Base-by-base conservation (phyloP, 495 filamentous ascomycete genomes). In the Aspergillus homomorphus region DNA sequence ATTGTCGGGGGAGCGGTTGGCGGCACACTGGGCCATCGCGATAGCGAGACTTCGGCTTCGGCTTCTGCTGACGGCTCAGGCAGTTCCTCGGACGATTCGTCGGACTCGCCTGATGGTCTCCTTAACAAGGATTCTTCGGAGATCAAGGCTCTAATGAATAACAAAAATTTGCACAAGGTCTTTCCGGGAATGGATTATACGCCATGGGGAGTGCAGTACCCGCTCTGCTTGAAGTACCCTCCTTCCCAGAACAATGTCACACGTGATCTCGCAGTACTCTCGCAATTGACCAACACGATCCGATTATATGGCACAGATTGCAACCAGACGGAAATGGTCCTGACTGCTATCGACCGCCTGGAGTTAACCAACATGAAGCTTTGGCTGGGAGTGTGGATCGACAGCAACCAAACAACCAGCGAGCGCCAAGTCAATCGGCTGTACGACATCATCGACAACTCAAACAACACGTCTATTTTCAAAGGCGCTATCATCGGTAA, bases 161-260 rank as follows among this genome's bases (percentile, higher is more conserved):
- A 96, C 69, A 60, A 71, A 0, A 72, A 90, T 59, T 79, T 98
- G 15, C 90, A 96, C 74, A 95, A 91, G 69, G 92, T 98, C 12
- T 97, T 98, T 68, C 90, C 91, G 0, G 94, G 92, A n/a, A 88
- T 98, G 61, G 94, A 96, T 72, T 98, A 98, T 67, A 98, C 93
- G 0, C 92, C 94, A 0, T 84, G 93, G 71, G 89, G 92, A 66
- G 84, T 90, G 0, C 91, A 96, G 66, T 96, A 93, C 63, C 94
- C 94, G 9, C 87, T 87, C 3, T 98, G 94, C 73, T 60, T 93
- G 42, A 77, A 79, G 55, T 81, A 86, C 65, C 89, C 89, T 5
- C 89, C 93, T 0, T 89, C 84, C 4, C 94, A 96, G 69, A 96
- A 97, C 75, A 96, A 97, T 64, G 80, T 98, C 63, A 98, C 94